phyloP scores from a whole-genome alignment of 192 early-diverging fungal species.

The Entomortierella chlamydospora region DNA sequence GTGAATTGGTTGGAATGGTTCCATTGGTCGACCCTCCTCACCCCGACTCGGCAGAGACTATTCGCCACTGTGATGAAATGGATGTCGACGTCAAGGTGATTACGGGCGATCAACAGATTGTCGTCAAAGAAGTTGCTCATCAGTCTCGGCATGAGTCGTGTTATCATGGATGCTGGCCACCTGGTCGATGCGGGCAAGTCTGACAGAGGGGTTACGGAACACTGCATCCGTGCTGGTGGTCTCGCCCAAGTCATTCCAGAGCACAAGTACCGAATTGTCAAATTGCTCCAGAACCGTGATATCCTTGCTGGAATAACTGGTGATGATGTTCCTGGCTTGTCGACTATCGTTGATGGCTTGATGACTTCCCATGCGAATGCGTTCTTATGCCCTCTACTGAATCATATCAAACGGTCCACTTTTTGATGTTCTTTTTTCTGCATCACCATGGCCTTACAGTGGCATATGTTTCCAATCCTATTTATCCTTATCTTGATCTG shows the following conservation, averaged over 20 bases:
- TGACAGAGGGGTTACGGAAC: constrained; percentile 86
- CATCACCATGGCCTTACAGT: too few relatives aligned
- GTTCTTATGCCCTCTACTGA: constrained; percentile 92
- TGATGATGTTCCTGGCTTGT: constrained; percentile 89
- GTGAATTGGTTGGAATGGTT: constrained; percentile 91
- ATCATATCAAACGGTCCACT: constrained; percentile 97
- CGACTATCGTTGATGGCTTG: constrained; percentile 94
- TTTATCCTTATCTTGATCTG: constrained; percentile 89
- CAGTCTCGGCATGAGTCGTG: constrained; percentile 93
- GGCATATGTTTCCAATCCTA: too few relatives aligned
- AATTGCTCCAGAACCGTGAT: constrained; percentile 89
- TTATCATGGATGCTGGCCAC: constrained; percentile 89
- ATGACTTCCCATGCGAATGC: constrained; percentile 92
- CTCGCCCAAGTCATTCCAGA: constrained; percentile 98
- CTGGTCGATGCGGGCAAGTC: constrained; percentile 80
- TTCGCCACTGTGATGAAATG: constrained; percentile 83
- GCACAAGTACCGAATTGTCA: constrained; percentile 97
- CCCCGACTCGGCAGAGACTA: constrained; percentile 89
- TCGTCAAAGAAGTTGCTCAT: constrained; percentile 91
- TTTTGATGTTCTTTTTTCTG: constrained; percentile 97
- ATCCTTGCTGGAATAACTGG: constrained; percentile 93
- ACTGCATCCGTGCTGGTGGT: constrained; percentile 90
- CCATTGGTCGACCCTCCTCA: constrained; percentile 92
- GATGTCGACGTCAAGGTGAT: constrained; percentile 97
- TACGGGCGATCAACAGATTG: constrained; percentile 95